Conservation (phyloP, 768 basidiomycete species). For the Leccinum imitatum region DNA sequence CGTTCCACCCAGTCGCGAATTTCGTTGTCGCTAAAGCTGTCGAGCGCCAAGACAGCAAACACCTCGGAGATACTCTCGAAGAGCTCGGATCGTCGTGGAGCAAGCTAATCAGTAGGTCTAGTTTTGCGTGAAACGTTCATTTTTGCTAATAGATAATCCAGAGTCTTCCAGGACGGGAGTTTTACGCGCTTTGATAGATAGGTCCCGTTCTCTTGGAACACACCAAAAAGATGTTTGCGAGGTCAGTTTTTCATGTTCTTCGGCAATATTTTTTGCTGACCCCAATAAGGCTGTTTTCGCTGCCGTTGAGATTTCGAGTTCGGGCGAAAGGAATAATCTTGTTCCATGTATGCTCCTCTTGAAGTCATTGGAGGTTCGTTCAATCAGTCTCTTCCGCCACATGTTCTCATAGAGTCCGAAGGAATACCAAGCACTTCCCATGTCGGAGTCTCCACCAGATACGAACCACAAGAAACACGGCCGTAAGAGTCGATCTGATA, state of each 20-base stretch:
- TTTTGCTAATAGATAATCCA: constrained; percentile 4
- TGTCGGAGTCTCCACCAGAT: constrained; percentile 11
- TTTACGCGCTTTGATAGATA: constrained; percentile 71
- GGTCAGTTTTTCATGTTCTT: constrained; percentile 40
- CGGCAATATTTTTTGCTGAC: constrained; percentile 6
- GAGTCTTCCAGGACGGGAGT: constrained; percentile 65
- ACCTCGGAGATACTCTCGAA: constrained; percentile 53
- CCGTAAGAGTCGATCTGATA: constrained; percentile 22
- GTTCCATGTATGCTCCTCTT: constrained; percentile 69
- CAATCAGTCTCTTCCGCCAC: background rate
- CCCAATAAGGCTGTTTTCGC: constrained; percentile 52
- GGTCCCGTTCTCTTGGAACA: constrained; percentile 49
- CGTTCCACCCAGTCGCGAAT: constrained; percentile 89
- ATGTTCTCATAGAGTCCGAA: constrained; percentile 12
- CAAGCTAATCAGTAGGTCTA: constrained; percentile 67
- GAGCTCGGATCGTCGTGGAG: constrained; percentile 60
- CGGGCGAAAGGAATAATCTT: constrained; percentile 50
- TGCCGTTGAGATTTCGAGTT: constrained; percentile 55
- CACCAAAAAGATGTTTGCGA: constrained; percentile 52
- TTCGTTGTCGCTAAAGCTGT: constrained; percentile 86
- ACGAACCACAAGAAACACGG: constrained; percentile 14
- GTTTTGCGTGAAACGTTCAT: background rate
- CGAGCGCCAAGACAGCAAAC: constrained; percentile 53
- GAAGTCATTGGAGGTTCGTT: constrained; percentile 47
- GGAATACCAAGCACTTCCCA: constrained; percentile 21